Evolutionary conservation across 768 basidiomycete genomes (phyloP).

Genomic region (Punctularia strigosozonata): DNA sequence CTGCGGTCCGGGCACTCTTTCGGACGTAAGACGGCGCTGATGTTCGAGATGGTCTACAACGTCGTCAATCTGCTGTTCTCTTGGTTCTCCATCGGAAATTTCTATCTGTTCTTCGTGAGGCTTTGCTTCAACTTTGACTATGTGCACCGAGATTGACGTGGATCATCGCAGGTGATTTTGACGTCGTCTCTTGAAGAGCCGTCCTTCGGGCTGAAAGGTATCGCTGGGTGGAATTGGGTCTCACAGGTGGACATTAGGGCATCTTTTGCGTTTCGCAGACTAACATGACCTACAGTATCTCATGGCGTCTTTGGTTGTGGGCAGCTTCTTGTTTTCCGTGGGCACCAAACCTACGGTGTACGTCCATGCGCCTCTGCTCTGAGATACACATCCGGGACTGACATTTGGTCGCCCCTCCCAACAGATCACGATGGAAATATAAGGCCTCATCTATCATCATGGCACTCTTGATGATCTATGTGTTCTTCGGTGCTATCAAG

Average conservation of each 20-base stretch:
- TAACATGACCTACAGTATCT: slow-evolving; percentile 40
- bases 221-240: slow-evolving; percentile 64
- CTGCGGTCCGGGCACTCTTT: slow-evolving; percentile 73
- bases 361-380: slow-evolving; percentile 9
- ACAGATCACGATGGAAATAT: slow-evolving; percentile 81
- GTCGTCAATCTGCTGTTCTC: slow-evolving; percentile 79
- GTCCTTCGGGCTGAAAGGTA: slow-evolving; percentile 48
- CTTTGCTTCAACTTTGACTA: neutral
- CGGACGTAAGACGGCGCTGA: slow-evolving; percentile 58
- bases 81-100: slow-evolving; percentile 96
- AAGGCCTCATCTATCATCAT: slow-evolving; percentile 63
- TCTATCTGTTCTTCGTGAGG: slow-evolving; percentile 87
- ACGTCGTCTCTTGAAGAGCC: slow-evolving; percentile 79
- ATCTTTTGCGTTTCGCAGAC: neutral
- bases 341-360: slow-evolving; percentile 88
- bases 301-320: slow-evolving; percentile 77
- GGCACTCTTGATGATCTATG: slow-evolving; percentile 70
- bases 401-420: no score
- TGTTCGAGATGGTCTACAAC: slow-evolving; percentile 80
- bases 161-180: slow-evolving; percentile 51
- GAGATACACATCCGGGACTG: slow-evolving; percentile 11
- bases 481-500: slow-evolving; percentile 71
- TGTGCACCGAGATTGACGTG: slow-evolving; percentile 2
- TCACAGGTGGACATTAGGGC: slow-evolving; percentile 58
- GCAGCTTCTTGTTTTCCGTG: slow-evolving; percentile 90